phyloP scores from a whole-genome alignment of 768 basidiomycete genomes.

The Macrolepiota albuminosa region DNA sequence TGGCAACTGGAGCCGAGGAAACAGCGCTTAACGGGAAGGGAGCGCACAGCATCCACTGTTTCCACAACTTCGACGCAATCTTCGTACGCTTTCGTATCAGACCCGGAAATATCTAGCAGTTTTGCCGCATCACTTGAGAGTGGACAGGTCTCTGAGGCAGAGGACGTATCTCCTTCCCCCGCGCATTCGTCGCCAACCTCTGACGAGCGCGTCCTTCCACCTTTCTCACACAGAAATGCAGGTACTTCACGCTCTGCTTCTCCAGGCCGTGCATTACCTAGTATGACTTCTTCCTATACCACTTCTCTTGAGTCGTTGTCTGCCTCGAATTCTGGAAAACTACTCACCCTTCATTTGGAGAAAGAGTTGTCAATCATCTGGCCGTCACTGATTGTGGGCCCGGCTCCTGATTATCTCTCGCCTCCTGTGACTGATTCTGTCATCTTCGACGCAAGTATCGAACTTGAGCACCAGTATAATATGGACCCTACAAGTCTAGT shows the following conservation, averaged over 20 bases:
- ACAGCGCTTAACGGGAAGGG: conserved; percentile 50
- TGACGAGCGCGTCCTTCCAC: conserved; percentile 39
- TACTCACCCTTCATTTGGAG: conserved; percentile 76
- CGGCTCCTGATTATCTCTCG: conserved; percentile 59
- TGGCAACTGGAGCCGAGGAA: conserved; percentile 79
- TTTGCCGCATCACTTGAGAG: conserved; percentile 81
- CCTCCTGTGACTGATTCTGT: conserved; percentile 47
- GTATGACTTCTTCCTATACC: conserved; percentile 69
- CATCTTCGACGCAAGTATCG: conserved; percentile 45
- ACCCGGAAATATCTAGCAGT: conserved; percentile 79
- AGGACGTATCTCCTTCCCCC: conserved; percentile 57
- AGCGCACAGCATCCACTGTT: conserved; percentile 69
- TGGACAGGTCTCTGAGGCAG: conserved; percentile 65
- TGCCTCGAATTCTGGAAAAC: conserved; percentile 51
- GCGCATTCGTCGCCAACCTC: conserved; percentile 60
- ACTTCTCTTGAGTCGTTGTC: conserved; percentile 69
- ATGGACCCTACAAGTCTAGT: conserved; percentile 85
- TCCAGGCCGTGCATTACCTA: conserved; percentile 49
- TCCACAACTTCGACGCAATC: conserved; percentile 77
- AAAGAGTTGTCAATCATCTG: conserved; percentile 78
- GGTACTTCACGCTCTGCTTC: conserved; percentile 50
- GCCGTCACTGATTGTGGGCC: conserved; percentile 77
- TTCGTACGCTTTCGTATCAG: conserved; percentile 80
- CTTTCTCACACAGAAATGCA: conserved; percentile 24
- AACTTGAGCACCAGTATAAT: conserved; percentile 64